A percentile compares a stretch with the other conserved stretches of the same genome.
Conservation (phyloP, 176 grass and related monocot species). For the Chloris gayana region DNA sequence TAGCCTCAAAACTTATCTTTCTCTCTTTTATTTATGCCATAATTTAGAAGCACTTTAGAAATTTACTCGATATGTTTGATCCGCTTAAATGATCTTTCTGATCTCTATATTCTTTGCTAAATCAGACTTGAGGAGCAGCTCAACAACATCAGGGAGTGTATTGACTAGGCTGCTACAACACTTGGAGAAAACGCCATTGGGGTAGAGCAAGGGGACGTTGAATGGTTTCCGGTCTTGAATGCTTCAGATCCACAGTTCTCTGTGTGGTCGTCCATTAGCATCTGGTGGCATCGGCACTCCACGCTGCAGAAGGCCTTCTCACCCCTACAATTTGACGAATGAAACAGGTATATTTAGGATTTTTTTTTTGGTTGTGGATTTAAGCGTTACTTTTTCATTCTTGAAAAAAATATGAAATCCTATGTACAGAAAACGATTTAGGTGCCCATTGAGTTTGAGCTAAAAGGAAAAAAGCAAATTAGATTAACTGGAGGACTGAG, state of each 20-base stretch:
- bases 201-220: slow-evolving; percentile 29
- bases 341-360: neutral
- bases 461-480: neutral
- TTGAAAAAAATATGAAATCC: neutral
- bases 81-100: slow-evolving; percentile 23
- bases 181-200: slow-evolving; percentile 46
- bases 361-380: neutral
- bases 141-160: too few species aligned
- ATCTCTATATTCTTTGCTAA: slow-evolving; percentile 23
- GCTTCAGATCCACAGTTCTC: slow-evolving; percentile 49
- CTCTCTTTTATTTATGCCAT: slow-evolving; percentile 36
- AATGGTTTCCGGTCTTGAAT: slow-evolving; percentile 29
- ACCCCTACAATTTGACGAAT: slow-evolving; percentile 39
- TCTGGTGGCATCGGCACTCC: slow-evolving; percentile 61
- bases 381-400: neutral
- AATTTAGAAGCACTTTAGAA: neutral
- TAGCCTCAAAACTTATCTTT: slow-evolving; percentile 38
- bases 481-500: neutral
- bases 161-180: slow-evolving; percentile 34
- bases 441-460: neutral
- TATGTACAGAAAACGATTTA: neutral
- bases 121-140: slow-evolving; percentile 21
- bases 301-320: slow-evolving; percentile 74
- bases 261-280: slow-evolving; percentile 48
- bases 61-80: neutral